phyloP scores from a whole-genome alignment of 2,329 filamentous ascomycete species.

The Allantophomopsis cytisporea region DNA sequence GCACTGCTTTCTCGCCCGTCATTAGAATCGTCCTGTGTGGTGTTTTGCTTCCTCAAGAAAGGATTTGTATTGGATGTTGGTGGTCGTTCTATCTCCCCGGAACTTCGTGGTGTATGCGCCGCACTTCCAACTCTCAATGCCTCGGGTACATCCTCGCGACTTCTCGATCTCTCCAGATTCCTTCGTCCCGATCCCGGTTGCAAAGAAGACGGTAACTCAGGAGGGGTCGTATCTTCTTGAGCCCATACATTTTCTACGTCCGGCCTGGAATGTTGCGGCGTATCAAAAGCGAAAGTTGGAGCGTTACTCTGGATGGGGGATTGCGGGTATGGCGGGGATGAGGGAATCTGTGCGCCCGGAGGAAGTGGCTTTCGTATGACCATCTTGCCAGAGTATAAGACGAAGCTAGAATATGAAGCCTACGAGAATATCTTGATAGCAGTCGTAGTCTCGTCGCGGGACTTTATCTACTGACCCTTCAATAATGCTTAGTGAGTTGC shows the following conservation, averaged over 20 bases:
- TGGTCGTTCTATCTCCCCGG: conserved; percentile 9
- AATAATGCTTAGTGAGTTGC: too few relatives aligned
- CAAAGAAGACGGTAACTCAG: not conserved
- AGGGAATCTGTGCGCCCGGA: conserved; percentile 1
- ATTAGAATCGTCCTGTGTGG: conserved; percentile 3
- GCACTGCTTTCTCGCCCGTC: conserved; percentile 10
- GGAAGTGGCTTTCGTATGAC: conserved; percentile 16
- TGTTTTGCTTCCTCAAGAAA: conserved; percentile 12
- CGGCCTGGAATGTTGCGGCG: conserved; percentile 4
- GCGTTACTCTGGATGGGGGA: conserved; percentile 6
- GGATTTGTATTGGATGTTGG: conserved; percentile 14
- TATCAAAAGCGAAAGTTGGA: not conserved
- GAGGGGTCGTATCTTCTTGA: not conserved
- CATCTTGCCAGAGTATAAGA: conserved; percentile 7
- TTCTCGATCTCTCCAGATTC: not conserved
- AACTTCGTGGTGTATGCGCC: conserved; percentile 9
- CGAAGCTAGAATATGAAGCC: not conserved
- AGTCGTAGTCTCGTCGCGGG: too few relatives aligned
- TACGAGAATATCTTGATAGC: too few relatives aligned
- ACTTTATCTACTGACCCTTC: too few relatives aligned
- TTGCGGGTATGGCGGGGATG: conserved; percentile 12
- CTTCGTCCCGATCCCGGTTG: not conserved
- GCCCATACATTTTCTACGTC: conserved; percentile 11
- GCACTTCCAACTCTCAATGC: conserved; percentile 13
- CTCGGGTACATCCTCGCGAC: conserved; percentile 8